Base-by-base conservation (phyloP, 2,329 filamentous ascomycete genomes). In the Ramularia collo-cygni region DNA sequence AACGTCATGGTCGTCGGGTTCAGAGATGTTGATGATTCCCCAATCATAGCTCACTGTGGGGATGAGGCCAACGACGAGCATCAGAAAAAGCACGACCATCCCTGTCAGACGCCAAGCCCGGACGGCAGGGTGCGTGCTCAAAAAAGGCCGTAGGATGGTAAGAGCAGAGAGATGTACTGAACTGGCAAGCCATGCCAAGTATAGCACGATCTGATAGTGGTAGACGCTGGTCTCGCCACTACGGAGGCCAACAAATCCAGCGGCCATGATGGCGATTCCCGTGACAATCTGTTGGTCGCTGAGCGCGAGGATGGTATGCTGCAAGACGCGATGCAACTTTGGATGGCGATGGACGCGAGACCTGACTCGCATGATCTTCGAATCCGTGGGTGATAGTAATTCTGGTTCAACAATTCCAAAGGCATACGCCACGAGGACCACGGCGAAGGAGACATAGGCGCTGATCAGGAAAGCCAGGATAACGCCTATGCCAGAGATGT, bases 241-340 rank as follows among this genome's bases (percentile, higher is more conserved):
- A 5, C 35, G 24, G 9, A 37, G 35, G 21, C 35, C 35, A 17
- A 28, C 24, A 18, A 38, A 49, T 6, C 38, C 46, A 6, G 44
- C 38, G 9, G 38, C 26, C 2, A 47, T 24, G 3, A 49, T 29
- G 14, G 40, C 40, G 18, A 49, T 35, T 3, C 46, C 46, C 1
- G 41, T 47, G 6, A 49, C 38, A 17, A 49, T 38, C n/a, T 49
- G 46, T 32, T 47, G 44, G 17, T 47, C 44, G 27, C 47, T 49
- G 8, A 47, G 24, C 4, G 28, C 36, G 1, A 37, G 19, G n/a
- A 40, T 42, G 13, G 29, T 21, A 19, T 35, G 32, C 32, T 26
- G 32, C 13, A 35, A 18, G 10, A 26, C 16, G 12, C 29, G 29
- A 31, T 31, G 29, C 7, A 31, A 16, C 17, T 4, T 31, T 10